These are phyloP conservation scores for Pisolithus albus DNA, from an alignment of 768 basidiomycete genomes.

Conservation along the genomic window DNA sequence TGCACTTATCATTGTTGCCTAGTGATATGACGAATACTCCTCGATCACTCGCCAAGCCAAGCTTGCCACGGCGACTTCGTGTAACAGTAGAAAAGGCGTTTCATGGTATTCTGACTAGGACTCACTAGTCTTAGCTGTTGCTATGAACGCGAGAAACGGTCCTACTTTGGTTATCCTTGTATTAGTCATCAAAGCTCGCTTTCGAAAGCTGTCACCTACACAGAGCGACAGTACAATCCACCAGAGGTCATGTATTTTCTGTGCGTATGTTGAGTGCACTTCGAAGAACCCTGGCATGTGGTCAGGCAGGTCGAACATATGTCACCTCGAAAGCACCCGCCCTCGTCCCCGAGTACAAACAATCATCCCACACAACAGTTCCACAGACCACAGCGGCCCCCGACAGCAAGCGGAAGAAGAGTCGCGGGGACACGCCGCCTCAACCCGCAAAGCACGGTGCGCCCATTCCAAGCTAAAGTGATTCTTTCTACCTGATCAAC, in stretches of 20 bases:
- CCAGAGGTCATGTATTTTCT: not conserved
- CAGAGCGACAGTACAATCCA: no score
- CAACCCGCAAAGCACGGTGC: conserved; percentile 6
- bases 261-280: conserved; percentile 8
- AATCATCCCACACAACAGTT: not conserved
- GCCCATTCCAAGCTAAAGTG: not conserved
- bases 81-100: no score
- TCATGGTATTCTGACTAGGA: no score
- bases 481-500: not conserved
- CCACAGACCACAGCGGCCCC: not conserved
- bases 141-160: no score
- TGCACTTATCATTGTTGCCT: no score
- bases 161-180: no score
- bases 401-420: not conserved
- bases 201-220: no score
- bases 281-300: conserved; percentile 1
- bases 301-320: conserved; percentile 4
- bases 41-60: no score
- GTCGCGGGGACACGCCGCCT: not conserved
- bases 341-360: not conserved
- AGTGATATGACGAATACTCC: no score
- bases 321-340: conserved; percentile 3
- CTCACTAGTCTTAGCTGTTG: no score
- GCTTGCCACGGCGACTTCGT: no score
- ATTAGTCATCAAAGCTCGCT: no score